Evolutionary conservation across 768 basidiomycete species (phyloP), one percentile per base, ranked within the genome.

Genomic region (Symmetrospora coprosmae): DNA sequence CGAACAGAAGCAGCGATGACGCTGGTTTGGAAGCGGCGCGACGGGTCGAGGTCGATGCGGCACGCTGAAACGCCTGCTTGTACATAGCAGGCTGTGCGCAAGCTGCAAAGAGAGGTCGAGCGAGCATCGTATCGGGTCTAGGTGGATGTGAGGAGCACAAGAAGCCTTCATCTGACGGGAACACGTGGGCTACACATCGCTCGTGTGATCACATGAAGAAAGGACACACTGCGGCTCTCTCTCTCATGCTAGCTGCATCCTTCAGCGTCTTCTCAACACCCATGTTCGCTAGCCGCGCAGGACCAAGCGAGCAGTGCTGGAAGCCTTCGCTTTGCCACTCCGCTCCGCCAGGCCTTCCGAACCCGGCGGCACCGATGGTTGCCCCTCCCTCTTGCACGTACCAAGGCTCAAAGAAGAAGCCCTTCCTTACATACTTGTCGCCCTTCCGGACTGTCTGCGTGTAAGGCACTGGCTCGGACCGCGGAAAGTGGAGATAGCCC

Each of bases 401-500:
- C 58, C 58, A 60, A 7, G 58, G 46, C 39, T 60, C 58, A 28
- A 49, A 60, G 4, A 50, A 30, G 47, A 49, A 60, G 1, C 46
- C 58, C 30, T 50, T n/a, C 13, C 1, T 38, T 38, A 1, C 13
- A 38, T 35, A 4, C 8, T 35, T 7, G 4, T 7, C 8, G 30
- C 17, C 7, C 49, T 21, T 11, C 35, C 30, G 8, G 30, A 21
- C 17, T 4, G 4, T 5, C 11, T 50, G 7, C 35, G 49, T 47
- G 41, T 13, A 17, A n/a, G 25, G 27, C 4, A 43, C 41, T 9
- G n/a, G 40, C 8, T 5, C 8, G 21, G 39, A 31, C n/a, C 55
- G 39, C 16, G 55, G 55, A 31, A 34, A 58, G 23, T 45, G 27
- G 34, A 60, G 21, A 25, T 60, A 34, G 17, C 19, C 30, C 21